Conservation (phyloP, 176 grass and related monocot genomes). For the Bothriochloa decipiens region DNA sequence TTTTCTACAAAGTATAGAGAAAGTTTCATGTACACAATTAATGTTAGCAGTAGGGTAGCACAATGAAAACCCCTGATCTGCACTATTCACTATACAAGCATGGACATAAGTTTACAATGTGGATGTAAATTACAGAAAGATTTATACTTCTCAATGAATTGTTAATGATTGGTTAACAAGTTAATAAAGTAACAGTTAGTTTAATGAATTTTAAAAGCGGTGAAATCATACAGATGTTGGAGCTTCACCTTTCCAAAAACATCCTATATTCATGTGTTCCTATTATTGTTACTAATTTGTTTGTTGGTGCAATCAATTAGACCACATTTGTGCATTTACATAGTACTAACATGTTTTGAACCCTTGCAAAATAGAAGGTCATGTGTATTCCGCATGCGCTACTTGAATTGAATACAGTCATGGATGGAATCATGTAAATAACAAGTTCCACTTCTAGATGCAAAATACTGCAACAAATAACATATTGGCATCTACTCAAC, state of each 20-base stretch:
- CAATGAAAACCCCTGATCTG: not conserved
- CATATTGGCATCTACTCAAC: not conserved
- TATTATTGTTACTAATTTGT: conserved; percentile 20
- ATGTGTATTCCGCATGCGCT: not conserved
- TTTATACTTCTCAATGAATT: not conserved
- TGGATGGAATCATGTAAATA: conserved; percentile 23
- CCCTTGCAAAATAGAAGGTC: conserved; percentile 17
- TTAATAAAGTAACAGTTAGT: conserved; percentile 1
- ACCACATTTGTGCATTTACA: conserved; percentile 19
- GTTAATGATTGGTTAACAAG: conserved; percentile 8
- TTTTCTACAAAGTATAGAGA: conserved; percentile 14
- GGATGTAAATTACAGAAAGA: conserved; percentile 10
- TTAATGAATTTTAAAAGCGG: conserved; percentile 6
- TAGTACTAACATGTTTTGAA: not conserved
- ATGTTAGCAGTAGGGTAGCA: not conserved
- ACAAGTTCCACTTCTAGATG: conserved; percentile 23
- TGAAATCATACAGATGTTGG: not conserved
- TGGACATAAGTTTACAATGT: not conserved
- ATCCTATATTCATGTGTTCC: conserved; percentile 13
- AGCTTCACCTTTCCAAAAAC: not conserved
- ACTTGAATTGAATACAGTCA: not conserved
- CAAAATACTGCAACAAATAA: conserved; percentile 30
- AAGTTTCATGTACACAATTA: not conserved
- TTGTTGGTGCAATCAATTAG: not conserved
- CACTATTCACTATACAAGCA: not conserved